Conservation (phyloP, 345 rosid species). For the Noccaea caerulescens region DNA sequence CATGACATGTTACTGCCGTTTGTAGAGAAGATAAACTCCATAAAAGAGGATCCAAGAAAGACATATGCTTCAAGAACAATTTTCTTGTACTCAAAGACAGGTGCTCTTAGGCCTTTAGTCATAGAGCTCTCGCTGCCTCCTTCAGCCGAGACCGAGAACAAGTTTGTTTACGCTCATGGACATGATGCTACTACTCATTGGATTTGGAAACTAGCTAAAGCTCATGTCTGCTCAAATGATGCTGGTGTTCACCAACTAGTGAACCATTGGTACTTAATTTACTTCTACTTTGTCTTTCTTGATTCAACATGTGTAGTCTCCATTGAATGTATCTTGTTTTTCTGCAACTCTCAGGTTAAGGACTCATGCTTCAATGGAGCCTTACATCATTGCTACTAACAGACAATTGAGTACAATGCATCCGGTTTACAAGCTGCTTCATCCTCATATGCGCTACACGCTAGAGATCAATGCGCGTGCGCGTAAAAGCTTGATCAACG, state of each 20-base stretch:
- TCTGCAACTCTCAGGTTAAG: conserved; percentile 60
- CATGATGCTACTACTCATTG: conserved; percentile 87
- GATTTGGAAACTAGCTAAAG: conserved; percentile 96
- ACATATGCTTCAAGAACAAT: conserved; percentile 83
- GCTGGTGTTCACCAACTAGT: conserved; percentile 93
- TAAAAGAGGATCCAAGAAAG: conserved; percentile 60
- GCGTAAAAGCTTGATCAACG: conserved; percentile 83
- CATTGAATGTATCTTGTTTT: not conserved
- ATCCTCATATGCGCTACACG: conserved; percentile 93
- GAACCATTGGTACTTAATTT: conserved; percentile 74
- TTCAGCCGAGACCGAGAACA: conserved; percentile 52
- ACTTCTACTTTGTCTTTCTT: not conserved
- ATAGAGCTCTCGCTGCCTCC: conserved; percentile 92
- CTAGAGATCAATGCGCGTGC: conserved; percentile 91
- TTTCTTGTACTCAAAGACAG: conserved; percentile 55
- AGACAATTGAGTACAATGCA: conserved; percentile 90
- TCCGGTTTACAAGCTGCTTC: conserved; percentile 81
- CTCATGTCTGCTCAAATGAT: conserved; percentile 89
- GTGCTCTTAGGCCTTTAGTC: conserved; percentile 68
- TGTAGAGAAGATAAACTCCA: conserved; percentile 67
- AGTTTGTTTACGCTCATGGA: conserved; percentile 67
- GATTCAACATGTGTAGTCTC: not conserved
- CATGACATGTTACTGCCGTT: conserved; percentile 91
- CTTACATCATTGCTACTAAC: conserved; percentile 83
- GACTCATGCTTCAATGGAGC: conserved; percentile 94